Conservation (phyloP, 768 basidiomycete species). For the Psilocybe tampanensis region DNA sequence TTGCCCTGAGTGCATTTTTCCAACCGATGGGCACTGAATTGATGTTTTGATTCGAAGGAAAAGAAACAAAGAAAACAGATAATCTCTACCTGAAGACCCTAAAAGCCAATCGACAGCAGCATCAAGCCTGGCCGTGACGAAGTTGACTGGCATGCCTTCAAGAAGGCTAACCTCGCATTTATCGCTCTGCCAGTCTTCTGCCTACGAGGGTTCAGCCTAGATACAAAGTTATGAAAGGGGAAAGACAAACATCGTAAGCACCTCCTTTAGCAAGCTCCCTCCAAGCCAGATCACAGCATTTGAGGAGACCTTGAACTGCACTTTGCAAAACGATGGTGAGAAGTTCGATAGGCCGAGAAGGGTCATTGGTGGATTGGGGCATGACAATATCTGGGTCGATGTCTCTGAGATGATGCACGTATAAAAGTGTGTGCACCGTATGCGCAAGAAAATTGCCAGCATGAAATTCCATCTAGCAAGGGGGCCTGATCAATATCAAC, state of each 20-base stretch:
- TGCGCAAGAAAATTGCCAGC: constrained; percentile 83
- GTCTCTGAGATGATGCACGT: constrained; percentile 64
- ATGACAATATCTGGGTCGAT: constrained; percentile 53
- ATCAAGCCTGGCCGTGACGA: constrained; percentile 57
- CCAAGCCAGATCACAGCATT: constrained; percentile 84
- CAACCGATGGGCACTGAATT: constrained; percentile 46
- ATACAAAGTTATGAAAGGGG: neutral
- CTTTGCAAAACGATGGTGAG: constrained; percentile 70
- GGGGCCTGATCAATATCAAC: constrained; percentile 16
- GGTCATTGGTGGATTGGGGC: constrained; percentile 31
- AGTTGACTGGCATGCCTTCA: constrained; percentile 59
- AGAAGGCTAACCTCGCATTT: constrained; percentile 81
- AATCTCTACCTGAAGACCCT: constrained; percentile 41
- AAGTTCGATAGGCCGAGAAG: constrained; percentile 58
- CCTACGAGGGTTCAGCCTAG: constrained; percentile 42
- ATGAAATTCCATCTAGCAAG: constrained; percentile 89
- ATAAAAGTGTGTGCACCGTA: constrained; percentile 79
- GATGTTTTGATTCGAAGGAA: constrained; percentile 1
- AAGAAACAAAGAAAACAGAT: neutral
- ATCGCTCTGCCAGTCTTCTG: constrained; percentile 90
- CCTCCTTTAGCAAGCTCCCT: constrained; percentile 76
- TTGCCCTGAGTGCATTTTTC: constrained; percentile 51
- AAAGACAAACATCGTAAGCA: constrained; percentile 70
- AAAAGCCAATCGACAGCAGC: constrained; percentile 65
- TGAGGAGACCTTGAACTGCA: constrained; percentile 67